Conservation (phyloP, 2,329 filamentous ascomycete genomes). For the Scleromitrula shiraiana region DNA sequence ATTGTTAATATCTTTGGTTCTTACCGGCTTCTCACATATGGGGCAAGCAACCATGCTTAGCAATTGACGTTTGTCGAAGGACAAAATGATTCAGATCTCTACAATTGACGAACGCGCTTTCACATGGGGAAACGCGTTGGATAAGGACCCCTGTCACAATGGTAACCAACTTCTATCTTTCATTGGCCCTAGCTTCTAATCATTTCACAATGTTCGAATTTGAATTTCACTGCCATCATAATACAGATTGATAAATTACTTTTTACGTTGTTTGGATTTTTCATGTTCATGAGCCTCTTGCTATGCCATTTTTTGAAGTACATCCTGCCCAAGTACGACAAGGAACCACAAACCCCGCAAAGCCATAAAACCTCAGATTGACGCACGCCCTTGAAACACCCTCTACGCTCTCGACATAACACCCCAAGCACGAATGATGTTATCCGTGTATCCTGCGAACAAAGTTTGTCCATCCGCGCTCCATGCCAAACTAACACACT, state of each 20-base stretch:
- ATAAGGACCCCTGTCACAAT: background rate
- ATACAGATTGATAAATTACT: slow-evolving; percentile 3
- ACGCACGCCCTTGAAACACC: slow-evolving; percentile 23
- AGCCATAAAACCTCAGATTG: slow-evolving; percentile 27
- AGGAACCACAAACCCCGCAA: slow-evolving; percentile 28
- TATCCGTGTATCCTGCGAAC: slow-evolving; percentile 99
- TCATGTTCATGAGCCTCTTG: slow-evolving; percentile 27
- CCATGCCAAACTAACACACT: slow-evolving; percentile 97
- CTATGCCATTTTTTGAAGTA: slow-evolving; percentile 29
- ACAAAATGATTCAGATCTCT: background rate
- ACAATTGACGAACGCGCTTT: background rate
- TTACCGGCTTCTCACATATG: slow-evolving; percentile 69
- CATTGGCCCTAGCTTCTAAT: background rate
- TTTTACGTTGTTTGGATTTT: slow-evolving; percentile 14
- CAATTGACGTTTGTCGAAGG: background rate
- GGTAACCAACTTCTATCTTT: too few species aligned
- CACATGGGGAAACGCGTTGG: background rate
- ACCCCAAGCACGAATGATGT: slow-evolving; percentile 96
- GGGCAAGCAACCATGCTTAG: slow-evolving; percentile 60
- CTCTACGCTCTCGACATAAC: slow-evolving; percentile 87
- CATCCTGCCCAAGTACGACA: slow-evolving; percentile 27
- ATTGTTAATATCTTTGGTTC: slow-evolving; percentile 69
- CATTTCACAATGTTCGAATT: background rate
- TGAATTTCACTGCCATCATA: background rate
- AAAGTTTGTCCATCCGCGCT: slow-evolving; percentile 97